These are phyloP conservation scores for Dovyalis caffra DNA, from an alignment of 345 rosid genomes.

Conservation along the genomic window DNA sequence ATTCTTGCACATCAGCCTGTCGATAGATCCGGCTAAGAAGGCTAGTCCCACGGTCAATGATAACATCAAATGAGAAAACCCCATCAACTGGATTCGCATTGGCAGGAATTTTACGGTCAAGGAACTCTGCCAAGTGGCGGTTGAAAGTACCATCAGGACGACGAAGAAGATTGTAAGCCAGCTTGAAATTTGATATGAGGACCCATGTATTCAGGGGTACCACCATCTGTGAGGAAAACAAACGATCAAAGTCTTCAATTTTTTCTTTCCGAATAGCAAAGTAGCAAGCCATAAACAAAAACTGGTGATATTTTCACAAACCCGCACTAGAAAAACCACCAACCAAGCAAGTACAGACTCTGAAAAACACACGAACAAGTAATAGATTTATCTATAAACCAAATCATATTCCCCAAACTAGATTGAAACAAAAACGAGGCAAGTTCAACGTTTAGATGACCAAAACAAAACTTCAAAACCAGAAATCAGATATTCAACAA, in stretches of 20 bases:
- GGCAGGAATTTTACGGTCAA: slow-evolving; percentile 75
- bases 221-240: slow-evolving; percentile 54
- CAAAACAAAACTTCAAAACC: neutral
- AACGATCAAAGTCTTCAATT: slow-evolving; percentile 13
- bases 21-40: slow-evolving; percentile 70
- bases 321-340: neutral
- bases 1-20: slow-evolving; percentile 43
- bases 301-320: neutral
- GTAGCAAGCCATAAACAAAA: neutral
- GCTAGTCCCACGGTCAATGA: slow-evolving; percentile 53
- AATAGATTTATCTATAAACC: slow-evolving; percentile 17
- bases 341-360: neutral
- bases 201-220: slow-evolving; percentile 93
- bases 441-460: neutral
- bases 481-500: neutral
- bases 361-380: neutral
- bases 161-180: slow-evolving; percentile 76
- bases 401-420: slow-evolving; percentile 10
- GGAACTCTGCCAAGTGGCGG: slow-evolving; percentile 90
- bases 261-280: neutral
- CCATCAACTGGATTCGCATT: slow-evolving; percentile 75
- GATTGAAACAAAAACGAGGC: slow-evolving; percentile 9
- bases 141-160: slow-evolving; percentile 90
- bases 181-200: slow-evolving; percentile 81
- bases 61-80: slow-evolving; percentile 73